Evolutionary conservation across 768 basidiomycete species (phyloP).

Genomic region (Rhizopogon rudus): DNA sequence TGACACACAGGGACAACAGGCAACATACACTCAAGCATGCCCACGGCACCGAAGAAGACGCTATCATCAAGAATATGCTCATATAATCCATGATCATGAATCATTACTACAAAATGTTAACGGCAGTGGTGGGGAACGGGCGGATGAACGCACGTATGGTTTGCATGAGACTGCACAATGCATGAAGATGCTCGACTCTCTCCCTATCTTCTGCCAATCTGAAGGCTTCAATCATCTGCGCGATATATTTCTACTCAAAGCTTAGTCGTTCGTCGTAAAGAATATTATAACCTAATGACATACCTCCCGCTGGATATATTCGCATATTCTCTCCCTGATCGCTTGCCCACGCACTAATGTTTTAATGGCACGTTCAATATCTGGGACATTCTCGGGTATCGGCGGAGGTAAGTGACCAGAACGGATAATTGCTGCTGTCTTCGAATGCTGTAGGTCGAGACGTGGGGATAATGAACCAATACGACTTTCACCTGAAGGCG

Average conservation of each 20-base stretch:
- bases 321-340: constrained; percentile 82
- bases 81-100: constrained; percentile 93
- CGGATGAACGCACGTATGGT: constrained; percentile 70
- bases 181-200: constrained; percentile 84
- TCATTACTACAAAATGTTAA: constrained; percentile 56
- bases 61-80: constrained; percentile 95
- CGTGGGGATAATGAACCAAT: constrained; percentile 61
- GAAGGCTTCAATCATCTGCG: constrained; percentile 78
- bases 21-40: constrained; percentile 91
- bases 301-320: constrained; percentile 84
- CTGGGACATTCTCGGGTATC: constrained; percentile 67
- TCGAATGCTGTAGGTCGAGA: constrained; percentile 43
- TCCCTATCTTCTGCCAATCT: constrained; percentile 91
- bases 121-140: background rate
- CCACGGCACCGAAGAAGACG: constrained; percentile 86
- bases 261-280: constrained; percentile 8
- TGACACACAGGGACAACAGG: constrained; percentile 1
- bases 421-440: constrained; percentile 61
- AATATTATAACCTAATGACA: constrained; percentile 17
- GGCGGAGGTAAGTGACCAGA: constrained; percentile 74
- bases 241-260: constrained; percentile 72
- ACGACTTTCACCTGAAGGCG: constrained; percentile 38
- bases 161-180: constrained; percentile 88
- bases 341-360: constrained; percentile 63
- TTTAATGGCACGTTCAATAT: constrained; percentile 79